Evolutionary conservation across 768 basidiomycete species (phyloP).

Genomic region (Pleurotus djamor): DNA sequence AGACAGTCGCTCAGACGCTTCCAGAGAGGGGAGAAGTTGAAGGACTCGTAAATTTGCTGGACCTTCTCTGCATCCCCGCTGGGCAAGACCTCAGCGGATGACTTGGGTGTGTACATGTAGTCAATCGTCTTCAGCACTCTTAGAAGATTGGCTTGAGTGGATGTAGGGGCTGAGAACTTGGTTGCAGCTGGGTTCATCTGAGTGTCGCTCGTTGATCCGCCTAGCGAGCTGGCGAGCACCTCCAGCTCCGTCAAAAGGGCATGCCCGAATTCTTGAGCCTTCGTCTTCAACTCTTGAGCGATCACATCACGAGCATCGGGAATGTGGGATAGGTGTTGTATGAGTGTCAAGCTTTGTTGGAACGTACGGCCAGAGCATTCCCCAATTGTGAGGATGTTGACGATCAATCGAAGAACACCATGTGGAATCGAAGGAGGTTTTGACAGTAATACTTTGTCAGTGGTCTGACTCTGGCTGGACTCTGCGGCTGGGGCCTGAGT

Average conservation of each 20-base stretch:
- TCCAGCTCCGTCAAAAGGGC: slow-evolving; percentile 74
- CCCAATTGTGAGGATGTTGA: slow-evolving; percentile 96
- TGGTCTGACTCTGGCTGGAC: slow-evolving; percentile 23
- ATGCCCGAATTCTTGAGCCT: slow-evolving; percentile 87
- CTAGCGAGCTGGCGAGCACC: slow-evolving; percentile 65
- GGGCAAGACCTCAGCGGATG: slow-evolving; percentile 25
- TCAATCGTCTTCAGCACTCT: slow-evolving; percentile 97
- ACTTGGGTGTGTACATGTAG: slow-evolving; percentile 83
- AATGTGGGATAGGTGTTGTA: slow-evolving; percentile 88
- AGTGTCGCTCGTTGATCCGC: slow-evolving; percentile 50
- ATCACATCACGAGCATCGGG: slow-evolving; percentile 88
- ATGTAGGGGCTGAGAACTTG: slow-evolving; percentile 92
- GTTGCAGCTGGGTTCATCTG: slow-evolving; percentile 71
- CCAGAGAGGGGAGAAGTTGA: slow-evolving; percentile 91
- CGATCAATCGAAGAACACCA: slow-evolving; percentile 82
- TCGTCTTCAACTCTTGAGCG: slow-evolving; percentile 80
- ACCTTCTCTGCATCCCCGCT: slow-evolving; percentile 76
- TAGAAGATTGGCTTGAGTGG: slow-evolving; percentile 93
- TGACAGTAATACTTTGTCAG: slow-evolving; percentile 52
- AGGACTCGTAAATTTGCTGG: slow-evolving; percentile 85
- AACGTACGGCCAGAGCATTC: slow-evolving; percentile 98
- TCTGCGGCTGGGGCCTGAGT: neutral
- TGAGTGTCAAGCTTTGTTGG: slow-evolving; percentile 87
- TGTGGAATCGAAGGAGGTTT: slow-evolving; percentile 86
- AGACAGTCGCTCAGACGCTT: slow-evolving; percentile 87